Evolutionary conservation across 495 filamentous ascomycete species (phyloP).

Genomic region (Penicillium antarcticum): DNA sequence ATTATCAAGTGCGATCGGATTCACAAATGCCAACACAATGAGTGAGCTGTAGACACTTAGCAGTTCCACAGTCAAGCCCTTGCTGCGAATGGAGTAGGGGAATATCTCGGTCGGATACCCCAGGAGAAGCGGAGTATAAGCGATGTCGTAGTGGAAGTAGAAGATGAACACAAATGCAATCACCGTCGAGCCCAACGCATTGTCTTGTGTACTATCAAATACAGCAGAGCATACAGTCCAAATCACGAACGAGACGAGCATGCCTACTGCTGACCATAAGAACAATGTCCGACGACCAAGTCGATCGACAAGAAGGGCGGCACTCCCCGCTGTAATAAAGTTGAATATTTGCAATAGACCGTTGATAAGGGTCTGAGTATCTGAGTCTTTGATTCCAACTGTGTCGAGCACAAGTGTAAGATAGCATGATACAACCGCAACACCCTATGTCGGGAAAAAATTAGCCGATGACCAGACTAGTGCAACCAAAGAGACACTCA

Average conservation of each 20-base stretch:
- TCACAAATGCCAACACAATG: conserved; percentile 56
- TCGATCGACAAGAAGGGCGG: conserved; percentile 53
- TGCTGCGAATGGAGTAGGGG: conserved; percentile 61
- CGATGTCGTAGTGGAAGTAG: conserved; percentile 52
- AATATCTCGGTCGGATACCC: conserved; percentile 63
- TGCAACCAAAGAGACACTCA: not conserved
- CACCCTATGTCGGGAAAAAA: conserved; percentile 51
- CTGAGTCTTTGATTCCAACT: conserved; percentile 26
- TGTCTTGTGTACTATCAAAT: conserved; percentile 43
- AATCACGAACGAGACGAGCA: conserved; percentile 55
- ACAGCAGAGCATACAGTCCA: conserved; percentile 52
- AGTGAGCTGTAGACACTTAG: conserved; percentile 28
- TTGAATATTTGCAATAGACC: conserved; percentile 26
- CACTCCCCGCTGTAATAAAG: conserved; percentile 47
- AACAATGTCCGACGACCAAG: conserved; percentile 56
- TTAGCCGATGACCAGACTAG: conserved; percentile 16
- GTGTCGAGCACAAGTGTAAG: conserved; percentile 34
- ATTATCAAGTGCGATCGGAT: conserved; percentile 54
- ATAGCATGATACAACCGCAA: conserved; percentile 60
- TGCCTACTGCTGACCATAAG: conserved; percentile 50
- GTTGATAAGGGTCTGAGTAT: conserved; percentile 28
- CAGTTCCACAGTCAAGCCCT: conserved; percentile 55
- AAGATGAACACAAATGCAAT: conserved; percentile 62
- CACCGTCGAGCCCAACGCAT: conserved; percentile 44
- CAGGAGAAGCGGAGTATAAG: conserved; percentile 55